A percentile compares a stretch with the other conserved stretches of the same genome.
Conservation (phyloP, 2,329 filamentous ascomycete species). For the Cryphonectria nitschkei region DNA sequence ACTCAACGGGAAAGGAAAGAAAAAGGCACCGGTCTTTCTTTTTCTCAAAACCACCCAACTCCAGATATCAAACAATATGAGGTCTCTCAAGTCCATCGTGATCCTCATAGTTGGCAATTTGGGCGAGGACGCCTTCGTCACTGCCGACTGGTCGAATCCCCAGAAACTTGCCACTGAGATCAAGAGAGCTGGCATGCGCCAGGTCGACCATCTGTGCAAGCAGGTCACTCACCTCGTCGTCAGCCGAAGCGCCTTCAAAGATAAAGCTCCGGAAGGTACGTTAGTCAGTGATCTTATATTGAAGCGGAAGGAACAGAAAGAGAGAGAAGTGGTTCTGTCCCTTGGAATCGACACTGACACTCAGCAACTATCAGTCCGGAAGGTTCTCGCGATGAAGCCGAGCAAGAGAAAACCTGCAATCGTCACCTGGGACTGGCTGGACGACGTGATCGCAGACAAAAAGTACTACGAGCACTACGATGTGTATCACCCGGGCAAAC, state of each 20-base stretch:
- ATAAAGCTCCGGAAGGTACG: slow-evolving; percentile 43
- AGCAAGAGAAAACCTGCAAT: slow-evolving; percentile 42
- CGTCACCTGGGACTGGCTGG: slow-evolving; percentile 57
- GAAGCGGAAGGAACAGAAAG: background rate
- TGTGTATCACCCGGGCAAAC: slow-evolving; percentile 19
- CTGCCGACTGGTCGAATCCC: slow-evolving; percentile 9
- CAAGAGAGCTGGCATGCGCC: slow-evolving; percentile 5
- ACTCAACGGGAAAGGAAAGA: background rate
- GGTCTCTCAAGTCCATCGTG: slow-evolving; percentile 44
- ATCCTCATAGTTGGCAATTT: slow-evolving; percentile 65
- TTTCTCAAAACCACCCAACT: slow-evolving; percentile 23
- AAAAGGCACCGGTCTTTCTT: background rate
- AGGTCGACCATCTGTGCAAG: slow-evolving; percentile 43
- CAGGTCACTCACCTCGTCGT: slow-evolving; percentile 75
- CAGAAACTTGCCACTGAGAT: slow-evolving; percentile 42
- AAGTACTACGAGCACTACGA: slow-evolving; percentile 5
- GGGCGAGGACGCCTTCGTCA: slow-evolving; percentile 34
- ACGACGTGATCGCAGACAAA: slow-evolving; percentile 44
- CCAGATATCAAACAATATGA: slow-evolving; percentile 31
- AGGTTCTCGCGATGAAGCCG: slow-evolving; percentile 36
- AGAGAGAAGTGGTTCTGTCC: too few species aligned
- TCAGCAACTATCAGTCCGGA: slow-evolving; percentile 36
- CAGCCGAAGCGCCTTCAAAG: slow-evolving; percentile 63
- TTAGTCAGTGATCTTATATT: background rate
- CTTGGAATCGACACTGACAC: background rate